phyloP scores from a whole-genome alignment of 495 filamentous ascomycete species.

The Talaromyces proteolyticus region DNA sequence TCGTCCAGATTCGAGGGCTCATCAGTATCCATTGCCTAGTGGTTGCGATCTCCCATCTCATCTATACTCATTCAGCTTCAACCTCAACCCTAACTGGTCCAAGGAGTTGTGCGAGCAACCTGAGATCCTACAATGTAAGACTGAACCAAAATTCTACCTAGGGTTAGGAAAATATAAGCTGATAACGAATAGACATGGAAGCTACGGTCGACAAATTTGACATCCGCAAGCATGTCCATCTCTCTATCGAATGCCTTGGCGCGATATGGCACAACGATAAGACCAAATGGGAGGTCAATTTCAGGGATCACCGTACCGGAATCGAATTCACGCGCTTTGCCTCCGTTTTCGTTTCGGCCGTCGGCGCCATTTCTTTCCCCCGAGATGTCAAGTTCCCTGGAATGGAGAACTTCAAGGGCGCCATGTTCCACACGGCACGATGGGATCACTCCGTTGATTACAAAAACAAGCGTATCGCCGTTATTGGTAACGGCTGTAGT shows the following conservation, averaged over 20 bases:
- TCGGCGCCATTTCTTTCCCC: constrained; percentile 40
- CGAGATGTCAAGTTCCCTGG: constrained; percentile 31
- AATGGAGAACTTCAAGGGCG: constrained; percentile 34
- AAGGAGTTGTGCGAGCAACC: constrained; percentile 41
- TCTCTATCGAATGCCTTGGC: constrained; percentile 12
- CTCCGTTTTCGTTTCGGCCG: constrained; percentile 39
- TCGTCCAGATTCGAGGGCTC: constrained; percentile 53
- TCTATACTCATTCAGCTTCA: constrained; percentile 53
- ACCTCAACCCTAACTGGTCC: constrained; percentile 48
- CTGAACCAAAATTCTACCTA: too few relatives aligned
- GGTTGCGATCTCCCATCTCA: constrained; percentile 40
- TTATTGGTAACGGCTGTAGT: constrained; percentile 48
- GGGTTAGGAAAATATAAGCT: too few relatives aligned
- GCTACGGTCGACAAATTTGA: constrained; percentile 26
- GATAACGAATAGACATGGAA: constrained; percentile 19
- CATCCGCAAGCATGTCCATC: constrained; percentile 18
- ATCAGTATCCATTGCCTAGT: constrained; percentile 65
- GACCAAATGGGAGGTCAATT: constrained; percentile 16
- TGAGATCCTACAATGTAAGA: constrained; percentile 29
- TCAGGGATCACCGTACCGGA: constrained; percentile 16
- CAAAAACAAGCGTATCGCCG: constrained; percentile 33
- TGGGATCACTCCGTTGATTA: constrained; percentile 34
- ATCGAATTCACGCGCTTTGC: constrained; percentile 11
- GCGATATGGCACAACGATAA: constrained; percentile 18
- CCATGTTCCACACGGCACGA: constrained; percentile 40